Evolutionary conservation across 2,329 filamentous ascomycete genomes (phyloP).

Genomic region (Tolypocladium sp.): DNA sequence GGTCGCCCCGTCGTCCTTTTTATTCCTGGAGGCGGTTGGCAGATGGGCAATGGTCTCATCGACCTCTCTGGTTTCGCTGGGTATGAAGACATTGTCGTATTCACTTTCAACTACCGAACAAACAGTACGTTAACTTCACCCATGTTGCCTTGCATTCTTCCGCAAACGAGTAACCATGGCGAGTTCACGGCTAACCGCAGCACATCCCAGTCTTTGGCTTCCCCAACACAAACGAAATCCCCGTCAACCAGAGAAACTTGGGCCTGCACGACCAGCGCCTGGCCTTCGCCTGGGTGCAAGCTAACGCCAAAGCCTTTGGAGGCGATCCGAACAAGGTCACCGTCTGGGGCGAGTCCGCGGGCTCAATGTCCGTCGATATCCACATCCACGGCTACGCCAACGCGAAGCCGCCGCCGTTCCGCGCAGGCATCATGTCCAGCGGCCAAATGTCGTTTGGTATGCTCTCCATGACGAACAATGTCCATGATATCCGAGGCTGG

Average conservation of each 20-base stretch:
- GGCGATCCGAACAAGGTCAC: conserved; percentile 14
- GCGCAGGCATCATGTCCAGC: conserved; percentile 16
- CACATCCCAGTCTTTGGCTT: conserved; percentile 28
- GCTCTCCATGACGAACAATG: conserved; percentile 3
- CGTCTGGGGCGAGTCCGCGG: conserved; percentile 19
- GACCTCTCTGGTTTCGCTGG: conserved; percentile 15
- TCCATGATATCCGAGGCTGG: conserved; percentile 7
- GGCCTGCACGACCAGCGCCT: conserved; percentile 17
- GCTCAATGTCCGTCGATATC: conserved; percentile 20
- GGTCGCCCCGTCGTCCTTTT: conserved; percentile 14
- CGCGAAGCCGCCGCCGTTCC: conserved; percentile 10
- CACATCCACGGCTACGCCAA: conserved; percentile 13
- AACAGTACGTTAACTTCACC: conserved; percentile 7
- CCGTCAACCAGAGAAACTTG: conserved; percentile 21
- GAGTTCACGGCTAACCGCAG: too few relatives aligned
- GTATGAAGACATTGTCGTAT: conserved; percentile 16
- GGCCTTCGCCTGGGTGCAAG: conserved; percentile 16
- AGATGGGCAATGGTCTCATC: conserved; percentile 10
- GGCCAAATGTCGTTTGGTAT: conserved; percentile 17
- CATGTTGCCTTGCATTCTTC: too few relatives aligned
- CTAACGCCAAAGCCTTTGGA: conserved; percentile 16
- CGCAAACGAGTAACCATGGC: too few relatives aligned
- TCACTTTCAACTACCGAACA: conserved; percentile 16
- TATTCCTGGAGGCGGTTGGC: conserved; percentile 15
- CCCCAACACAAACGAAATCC: conserved; percentile 28